These are phyloP conservation scores for Hydnum rufescens DNA, from an alignment of 768 basidiomycete species.

Conservation along the genomic window DNA sequence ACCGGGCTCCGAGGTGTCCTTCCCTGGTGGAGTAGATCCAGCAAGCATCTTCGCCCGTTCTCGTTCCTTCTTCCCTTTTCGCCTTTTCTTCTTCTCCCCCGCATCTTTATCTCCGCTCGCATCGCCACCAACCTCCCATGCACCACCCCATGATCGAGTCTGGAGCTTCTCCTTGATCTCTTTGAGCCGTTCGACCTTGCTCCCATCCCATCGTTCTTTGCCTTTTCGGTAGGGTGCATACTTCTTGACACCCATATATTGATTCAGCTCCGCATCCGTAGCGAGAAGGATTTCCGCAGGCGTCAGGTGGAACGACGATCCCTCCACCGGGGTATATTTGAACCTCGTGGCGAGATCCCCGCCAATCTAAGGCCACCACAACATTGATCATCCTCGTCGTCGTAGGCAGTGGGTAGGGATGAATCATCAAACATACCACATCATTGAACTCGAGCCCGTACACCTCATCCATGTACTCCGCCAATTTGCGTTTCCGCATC, in stretches of 20 bases:
- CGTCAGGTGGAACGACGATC: conserved; percentile 46
- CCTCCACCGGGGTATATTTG: conserved; percentile 58
- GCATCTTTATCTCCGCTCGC: conserved; percentile 2
- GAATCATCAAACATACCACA: conserved; percentile 35
- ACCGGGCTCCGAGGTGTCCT: neutral
- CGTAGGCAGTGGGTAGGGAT: neutral
- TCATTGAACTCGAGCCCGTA: conserved; percentile 90
- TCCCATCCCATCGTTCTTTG: conserved; percentile 38
- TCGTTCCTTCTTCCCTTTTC: conserved; percentile 20
- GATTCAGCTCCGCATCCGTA: conserved; percentile 81
- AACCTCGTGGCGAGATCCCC: conserved; percentile 73
- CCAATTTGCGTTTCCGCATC: conserved; percentile 63
- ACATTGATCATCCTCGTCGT: conserved; percentile 1
- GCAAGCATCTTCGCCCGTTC: conserved; percentile 10
- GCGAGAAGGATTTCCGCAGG: conserved; percentile 80
- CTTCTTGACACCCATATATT: conserved; percentile 75
- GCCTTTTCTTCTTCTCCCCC: conserved; percentile 15
- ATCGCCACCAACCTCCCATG: neutral
- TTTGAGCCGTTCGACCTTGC: conserved; percentile 40
- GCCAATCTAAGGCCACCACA: conserved; percentile 37
- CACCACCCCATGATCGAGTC: conserved; percentile 10
- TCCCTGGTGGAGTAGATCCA: neutral
- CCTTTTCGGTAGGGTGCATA: conserved; percentile 71
- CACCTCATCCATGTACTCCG: conserved; percentile 82
- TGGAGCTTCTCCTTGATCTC: conserved; percentile 49